Percentiles rank a stretch among this genome's conserved stretches.
Conservation (phyloP, 2,329 filamentous ascomycete species). For the Ophiostoma sp. region DNA sequence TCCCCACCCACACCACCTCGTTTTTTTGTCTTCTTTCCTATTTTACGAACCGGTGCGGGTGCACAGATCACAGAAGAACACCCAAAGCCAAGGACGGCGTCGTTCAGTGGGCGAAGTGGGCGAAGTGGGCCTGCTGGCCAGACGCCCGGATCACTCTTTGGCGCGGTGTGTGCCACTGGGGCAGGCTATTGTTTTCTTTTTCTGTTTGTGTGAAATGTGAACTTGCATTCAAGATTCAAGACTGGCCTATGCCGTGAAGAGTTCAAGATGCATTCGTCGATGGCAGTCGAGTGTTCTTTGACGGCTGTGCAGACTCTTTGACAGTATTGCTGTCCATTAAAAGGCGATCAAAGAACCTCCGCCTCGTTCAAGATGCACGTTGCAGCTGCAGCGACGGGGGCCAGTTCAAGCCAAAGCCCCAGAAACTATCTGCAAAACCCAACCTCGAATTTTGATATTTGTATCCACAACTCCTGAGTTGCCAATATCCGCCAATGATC, state of each 20-base stretch:
- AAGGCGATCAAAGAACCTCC: neutral
- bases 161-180: neutral
- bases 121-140: neutral
- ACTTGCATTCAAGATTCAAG: neutral
- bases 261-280: neutral
- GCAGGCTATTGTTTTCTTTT: neutral
- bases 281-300: neutral
- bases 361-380: neutral
- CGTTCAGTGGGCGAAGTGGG: neutral
- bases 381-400: neutral
- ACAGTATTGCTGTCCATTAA: neutral
- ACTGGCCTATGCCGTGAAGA: neutral
- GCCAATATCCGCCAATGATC: neutral
- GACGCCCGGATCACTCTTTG: constrained; percentile 14
- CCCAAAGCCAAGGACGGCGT: neutral
- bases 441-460: constrained; percentile 1
- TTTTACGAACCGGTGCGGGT: constrained; percentile 8
- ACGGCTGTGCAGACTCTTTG: neutral
- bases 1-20: neutral
- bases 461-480: neutral
- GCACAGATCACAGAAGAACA: neutral
- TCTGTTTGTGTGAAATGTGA: neutral
- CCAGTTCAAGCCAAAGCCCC: neutral
- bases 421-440: neutral
- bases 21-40: neutral